A percentile compares a stretch with the other conserved stretches of the same genome.
phyloP scores from a whole-genome alignment of 305 asterid genomes.

The Fraxinus ornus region DNA sequence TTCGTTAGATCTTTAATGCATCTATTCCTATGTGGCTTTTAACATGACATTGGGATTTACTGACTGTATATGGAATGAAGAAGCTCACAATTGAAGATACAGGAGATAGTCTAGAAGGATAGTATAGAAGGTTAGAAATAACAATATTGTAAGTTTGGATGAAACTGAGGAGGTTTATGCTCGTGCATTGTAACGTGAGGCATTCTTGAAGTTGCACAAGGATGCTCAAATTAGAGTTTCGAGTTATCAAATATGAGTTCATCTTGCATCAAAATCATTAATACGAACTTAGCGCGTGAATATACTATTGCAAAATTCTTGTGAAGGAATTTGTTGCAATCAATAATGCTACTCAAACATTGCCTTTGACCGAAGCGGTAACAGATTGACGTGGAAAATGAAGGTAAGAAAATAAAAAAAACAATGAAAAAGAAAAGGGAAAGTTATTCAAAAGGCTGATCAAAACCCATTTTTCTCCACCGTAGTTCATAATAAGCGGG shows the following conservation, averaged over 20 bases:
- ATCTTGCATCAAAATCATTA: neutral
- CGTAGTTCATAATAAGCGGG: too few species aligned
- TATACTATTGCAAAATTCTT: neutral
- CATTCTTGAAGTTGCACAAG: neutral
- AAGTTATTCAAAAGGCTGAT: too few species aligned
- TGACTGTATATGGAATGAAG: neutral
- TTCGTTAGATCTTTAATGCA: neutral
- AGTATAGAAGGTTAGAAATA: too few species aligned
- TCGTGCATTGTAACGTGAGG: neutral
- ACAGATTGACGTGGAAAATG: too few species aligned
- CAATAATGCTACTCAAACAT: too few species aligned
- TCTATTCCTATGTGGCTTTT: neutral
- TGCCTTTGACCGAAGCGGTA: too few species aligned
- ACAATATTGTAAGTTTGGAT: neutral
- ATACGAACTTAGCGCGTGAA: neutral
- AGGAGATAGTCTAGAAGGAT: too few species aligned
- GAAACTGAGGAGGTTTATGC: neutral
- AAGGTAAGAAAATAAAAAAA: too few species aligned
- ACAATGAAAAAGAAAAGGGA: too few species aligned
- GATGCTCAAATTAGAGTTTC: neutral
- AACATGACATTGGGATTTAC: neutral
- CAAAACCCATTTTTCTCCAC: too few species aligned
- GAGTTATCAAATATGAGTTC: neutral
- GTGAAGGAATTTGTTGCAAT: neutral
- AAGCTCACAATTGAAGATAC: neutral